Evolutionary conservation across 306 rosid species (phyloP).

Genomic region (Glycine tomentella): DNA sequence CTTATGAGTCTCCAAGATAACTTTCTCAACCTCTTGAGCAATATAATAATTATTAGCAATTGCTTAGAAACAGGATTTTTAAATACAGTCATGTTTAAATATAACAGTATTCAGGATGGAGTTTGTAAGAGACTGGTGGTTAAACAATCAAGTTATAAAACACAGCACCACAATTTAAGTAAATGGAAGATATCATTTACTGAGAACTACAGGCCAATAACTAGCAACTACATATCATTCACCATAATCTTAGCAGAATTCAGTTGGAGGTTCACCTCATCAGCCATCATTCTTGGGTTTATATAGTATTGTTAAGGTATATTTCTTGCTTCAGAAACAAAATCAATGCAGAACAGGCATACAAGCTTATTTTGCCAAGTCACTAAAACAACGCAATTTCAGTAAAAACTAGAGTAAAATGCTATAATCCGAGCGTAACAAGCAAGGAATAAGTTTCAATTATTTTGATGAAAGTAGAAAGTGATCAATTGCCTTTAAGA

Average conservation of each 20-base stretch:
- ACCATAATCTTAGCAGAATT: slow-evolving; percentile 1
- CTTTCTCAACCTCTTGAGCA: background rate
- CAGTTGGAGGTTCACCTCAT: background rate
- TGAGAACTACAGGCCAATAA: background rate
- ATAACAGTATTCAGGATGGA: background rate
- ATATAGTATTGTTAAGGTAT: background rate
- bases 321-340: background rate
- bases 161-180: background rate
- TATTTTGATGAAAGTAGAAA: slow-evolving; percentile 14
- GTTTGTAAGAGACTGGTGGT: background rate
- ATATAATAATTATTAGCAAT: background rate
- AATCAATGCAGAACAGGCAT: background rate
- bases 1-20: background rate
- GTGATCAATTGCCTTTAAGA: background rate
- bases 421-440: background rate
- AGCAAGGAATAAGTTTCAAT: background rate
- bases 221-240: background rate
- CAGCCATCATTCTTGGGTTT: background rate
- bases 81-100: background rate
- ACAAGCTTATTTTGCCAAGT: slow-evolving; percentile 3
- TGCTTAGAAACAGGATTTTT: background rate
- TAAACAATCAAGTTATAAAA: background rate
- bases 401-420: background rate
- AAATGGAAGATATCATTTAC: background rate
- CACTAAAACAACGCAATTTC: slow-evolving; percentile 5